Percentiles rank a stretch among this genome's conserved stretches.
phyloP scores from a whole-genome alignment of 768 basidiomycete species.

The Kwoniella sp. region DNA sequence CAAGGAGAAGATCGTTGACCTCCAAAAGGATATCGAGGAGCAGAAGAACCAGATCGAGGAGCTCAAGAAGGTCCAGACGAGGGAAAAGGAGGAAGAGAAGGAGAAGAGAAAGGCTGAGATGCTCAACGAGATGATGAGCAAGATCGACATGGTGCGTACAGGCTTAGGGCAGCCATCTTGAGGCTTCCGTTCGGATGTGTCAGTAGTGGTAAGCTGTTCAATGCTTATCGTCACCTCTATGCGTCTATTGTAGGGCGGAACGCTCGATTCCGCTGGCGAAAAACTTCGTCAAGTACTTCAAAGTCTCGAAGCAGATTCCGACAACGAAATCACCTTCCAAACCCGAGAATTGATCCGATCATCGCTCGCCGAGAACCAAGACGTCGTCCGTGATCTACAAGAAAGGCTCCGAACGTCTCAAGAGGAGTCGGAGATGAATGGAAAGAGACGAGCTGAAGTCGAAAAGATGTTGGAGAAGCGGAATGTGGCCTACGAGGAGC shows the following conservation, averaged over 20 bases:
- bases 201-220: too few species aligned
- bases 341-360: constrained; percentile 66
- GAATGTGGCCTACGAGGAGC: constrained; percentile 94
- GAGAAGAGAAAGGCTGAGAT: constrained; percentile 99
- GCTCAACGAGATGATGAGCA: constrained; percentile 99
- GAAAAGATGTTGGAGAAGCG: constrained; percentile 75
- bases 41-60: constrained; percentile 71
- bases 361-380: constrained; percentile 86
- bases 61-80: constrained; percentile 79
- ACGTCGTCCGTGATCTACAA: constrained; percentile 79
- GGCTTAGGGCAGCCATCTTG: neutral
- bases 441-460: constrained; percentile 80
- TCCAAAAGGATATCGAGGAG: constrained; percentile 63
- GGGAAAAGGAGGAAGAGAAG: constrained; percentile 88
- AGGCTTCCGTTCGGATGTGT: neutral
- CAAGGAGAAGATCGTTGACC: constrained; percentile 88
- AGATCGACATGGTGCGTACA: constrained; percentile 81
- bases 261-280: constrained; percentile 39
- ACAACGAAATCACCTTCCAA: constrained; percentile 56
- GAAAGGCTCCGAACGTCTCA: constrained; percentile 86
- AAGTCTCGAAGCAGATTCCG: constrained; percentile 55
- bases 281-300: constrained; percentile 47
- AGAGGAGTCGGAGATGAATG: constrained; percentile 86
- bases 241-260: constrained; percentile 47
- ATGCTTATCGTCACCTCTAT: constrained; percentile 27